A percentile compares a stretch with the other conserved stretches of the same genome.
phyloP scores from a whole-genome alignment of 2,329 filamentous ascomycete genomes.

The Colletotrichum sp. region DNA sequence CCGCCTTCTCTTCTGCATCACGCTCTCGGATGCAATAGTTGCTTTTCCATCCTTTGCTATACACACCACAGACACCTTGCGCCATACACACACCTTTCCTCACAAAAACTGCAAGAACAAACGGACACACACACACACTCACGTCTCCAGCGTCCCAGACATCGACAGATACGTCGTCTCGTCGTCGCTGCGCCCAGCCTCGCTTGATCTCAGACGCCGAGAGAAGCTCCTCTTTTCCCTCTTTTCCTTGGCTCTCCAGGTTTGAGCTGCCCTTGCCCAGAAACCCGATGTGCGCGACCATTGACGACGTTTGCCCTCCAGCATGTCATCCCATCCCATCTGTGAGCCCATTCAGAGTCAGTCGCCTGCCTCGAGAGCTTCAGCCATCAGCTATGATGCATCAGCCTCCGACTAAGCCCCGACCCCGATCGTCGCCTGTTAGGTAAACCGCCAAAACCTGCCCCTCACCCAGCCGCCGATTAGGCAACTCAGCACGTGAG shows the following conservation, averaged over 20 bases:
- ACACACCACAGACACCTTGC: background rate
- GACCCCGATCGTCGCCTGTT: constrained; percentile 1
- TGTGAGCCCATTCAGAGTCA: constrained; percentile 14
- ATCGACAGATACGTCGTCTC: background rate
- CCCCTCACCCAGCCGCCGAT: background rate
- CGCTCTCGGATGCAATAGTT: background rate
- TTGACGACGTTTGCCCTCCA: constrained; percentile 12
- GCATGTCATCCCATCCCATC: constrained; percentile 10
- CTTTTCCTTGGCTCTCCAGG: background rate
- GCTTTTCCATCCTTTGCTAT: background rate
- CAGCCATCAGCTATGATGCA: background rate
- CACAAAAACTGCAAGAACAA: background rate
- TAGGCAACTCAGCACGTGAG: background rate
- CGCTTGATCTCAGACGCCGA: constrained; percentile 7
- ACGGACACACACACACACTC: background rate
- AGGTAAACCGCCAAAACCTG: background rate
- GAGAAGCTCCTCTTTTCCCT: constrained; percentile 3
- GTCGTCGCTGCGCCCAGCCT: background rate
- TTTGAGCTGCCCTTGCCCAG: constrained; percentile 9
- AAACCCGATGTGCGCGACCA: constrained; percentile 11
- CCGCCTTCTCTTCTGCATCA: background rate
- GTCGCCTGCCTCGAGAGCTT: background rate
- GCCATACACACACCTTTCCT: background rate
- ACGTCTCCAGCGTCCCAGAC: background rate
- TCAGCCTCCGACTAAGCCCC: background rate